These are phyloP conservation scores for Yarrowia sp. DNA, from an alignment of 805 yeast genomes.

Conservation along the genomic window DNA sequence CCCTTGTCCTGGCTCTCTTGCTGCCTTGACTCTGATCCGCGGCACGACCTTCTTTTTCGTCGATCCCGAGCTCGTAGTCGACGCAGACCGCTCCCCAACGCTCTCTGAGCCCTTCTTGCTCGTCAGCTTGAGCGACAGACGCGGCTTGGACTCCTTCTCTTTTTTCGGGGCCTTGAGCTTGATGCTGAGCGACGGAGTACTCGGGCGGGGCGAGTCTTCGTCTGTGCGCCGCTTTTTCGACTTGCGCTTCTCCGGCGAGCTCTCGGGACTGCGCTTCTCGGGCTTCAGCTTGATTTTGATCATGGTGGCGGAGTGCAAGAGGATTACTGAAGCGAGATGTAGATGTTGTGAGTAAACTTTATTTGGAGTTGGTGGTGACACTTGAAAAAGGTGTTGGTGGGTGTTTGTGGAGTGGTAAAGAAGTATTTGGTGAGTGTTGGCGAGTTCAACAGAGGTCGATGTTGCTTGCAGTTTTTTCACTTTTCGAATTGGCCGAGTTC, in stretches of 20 bases:
- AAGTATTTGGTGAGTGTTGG: no score
- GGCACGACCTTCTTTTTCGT: slow-evolving; percentile 37
- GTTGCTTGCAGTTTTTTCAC: no score
- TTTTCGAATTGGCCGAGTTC: no score
- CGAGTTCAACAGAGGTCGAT: no score
- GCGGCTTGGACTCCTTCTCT: slow-evolving; percentile 6
- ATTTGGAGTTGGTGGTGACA: no score
- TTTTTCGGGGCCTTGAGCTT: slow-evolving; percentile 13
- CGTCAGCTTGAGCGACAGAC: background rate
- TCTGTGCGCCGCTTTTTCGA: background rate
- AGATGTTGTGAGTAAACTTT: no score
- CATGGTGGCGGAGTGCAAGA: background rate
- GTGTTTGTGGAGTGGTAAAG: no score
- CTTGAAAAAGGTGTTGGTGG: no score
- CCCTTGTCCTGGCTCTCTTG: slow-evolving; percentile 86
- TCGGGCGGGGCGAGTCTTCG: background rate
- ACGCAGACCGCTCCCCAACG: background rate
- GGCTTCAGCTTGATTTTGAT: slow-evolving; percentile 21
- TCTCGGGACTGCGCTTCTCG: background rate
- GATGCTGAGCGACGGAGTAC: slow-evolving; percentile 1
- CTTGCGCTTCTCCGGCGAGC: slow-evolving; percentile 1
- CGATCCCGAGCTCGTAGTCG: background rate
- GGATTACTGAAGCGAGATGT: background rate
- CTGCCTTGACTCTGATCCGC: slow-evolving; percentile 54
- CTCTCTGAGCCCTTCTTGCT: background rate